Evolutionary conservation across 2,329 filamentous ascomycete species (phyloP), one percentile per base, ranked within the genome.

Genomic region (Penicillium sclerotigenum): DNA sequence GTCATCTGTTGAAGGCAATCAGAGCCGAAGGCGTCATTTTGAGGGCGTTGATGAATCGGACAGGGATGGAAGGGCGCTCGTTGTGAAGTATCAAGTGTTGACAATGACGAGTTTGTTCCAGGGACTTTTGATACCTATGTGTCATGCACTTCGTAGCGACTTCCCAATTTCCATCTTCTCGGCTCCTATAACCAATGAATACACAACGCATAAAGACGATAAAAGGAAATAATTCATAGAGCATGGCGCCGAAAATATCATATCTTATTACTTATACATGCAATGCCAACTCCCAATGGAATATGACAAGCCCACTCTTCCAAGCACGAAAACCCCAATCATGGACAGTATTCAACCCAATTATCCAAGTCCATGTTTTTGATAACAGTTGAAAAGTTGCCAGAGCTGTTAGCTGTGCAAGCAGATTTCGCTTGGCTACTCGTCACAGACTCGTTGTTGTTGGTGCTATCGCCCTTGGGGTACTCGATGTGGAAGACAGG

Each of bases 401-500:
- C 67, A 0, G 78, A 77, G 2, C 75, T 79, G 3, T 68, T 60
- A 5, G 77, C 78, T 14, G 74, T 71, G 66, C 84, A 87, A 22
- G 79, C 77, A 7, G 69, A 64, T 5, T 70, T 57, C 60, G 77
- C 68, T 59, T 73, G 60, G 20, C 59, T 56, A 4, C 63, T 48
- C 4, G 69, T 65, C 20, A 81, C 73, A 3, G 62, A 56, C 0
- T 68, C 57, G 37, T 67, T 55, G 50, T 73, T 73, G 58, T 73
- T 71, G 8, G 68, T 69, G 9, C 71, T 66, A 7, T 79, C 80
- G 9, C 76, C 79, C 41, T 80, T 75, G 3, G 85, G 85, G 65
- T 90, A 90, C 73, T 90, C 87, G 59, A 90, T 87, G 67, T 89
- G 83, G 68, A 89, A 89, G 31, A 90, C 87, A 1, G 87, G 86